Conservation (phyloP, 2,329 filamentous ascomycete species). For the Mycosphaerella sp. region DNA sequence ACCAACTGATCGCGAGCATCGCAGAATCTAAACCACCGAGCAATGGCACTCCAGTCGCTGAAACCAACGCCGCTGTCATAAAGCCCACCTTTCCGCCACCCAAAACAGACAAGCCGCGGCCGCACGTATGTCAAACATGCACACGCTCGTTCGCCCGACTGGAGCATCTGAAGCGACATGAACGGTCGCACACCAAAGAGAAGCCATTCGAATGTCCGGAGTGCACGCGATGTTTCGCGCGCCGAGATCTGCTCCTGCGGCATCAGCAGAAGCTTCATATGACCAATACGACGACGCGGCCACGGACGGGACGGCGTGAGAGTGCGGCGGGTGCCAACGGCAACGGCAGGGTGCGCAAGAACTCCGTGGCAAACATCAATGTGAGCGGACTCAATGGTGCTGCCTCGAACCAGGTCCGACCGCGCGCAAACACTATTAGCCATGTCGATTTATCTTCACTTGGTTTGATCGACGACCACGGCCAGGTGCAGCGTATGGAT, state of each 20-base stretch:
- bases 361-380: slow-evolving; percentile 66
- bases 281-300: slow-evolving; percentile 79
- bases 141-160: slow-evolving; percentile 86
- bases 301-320: slow-evolving; percentile 76
- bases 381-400: slow-evolving; percentile 45
- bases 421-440: slow-evolving; percentile 91
- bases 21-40: slow-evolving; percentile 5
- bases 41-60: slow-evolving; percentile 14
- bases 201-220: slow-evolving; percentile 98
- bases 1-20: neutral
- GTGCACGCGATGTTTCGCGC: slow-evolving; percentile 89
- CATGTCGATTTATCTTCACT: slow-evolving; percentile 76
- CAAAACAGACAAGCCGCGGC: slow-evolving; percentile 95
- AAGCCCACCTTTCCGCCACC: slow-evolving; percentile 61
- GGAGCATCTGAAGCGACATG: slow-evolving; percentile 95
- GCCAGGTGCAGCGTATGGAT: slow-evolving; percentile 28
- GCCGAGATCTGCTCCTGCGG: slow-evolving; percentile 81
- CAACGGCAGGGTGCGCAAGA: slow-evolving; percentile 77
- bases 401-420: slow-evolving; percentile 60
- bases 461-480: slow-evolving; percentile 40
- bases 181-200: slow-evolving; percentile 96
- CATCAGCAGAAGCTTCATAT: slow-evolving; percentile 99
- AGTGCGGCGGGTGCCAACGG: slow-evolving; percentile 68
- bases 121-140: slow-evolving; percentile 89
- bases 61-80: slow-evolving; percentile 19